These are phyloP conservation scores for Sarocladiaceae sp. DNA, from an alignment of 2,329 filamentous ascomycete genomes.

Conservation along the genomic window DNA sequence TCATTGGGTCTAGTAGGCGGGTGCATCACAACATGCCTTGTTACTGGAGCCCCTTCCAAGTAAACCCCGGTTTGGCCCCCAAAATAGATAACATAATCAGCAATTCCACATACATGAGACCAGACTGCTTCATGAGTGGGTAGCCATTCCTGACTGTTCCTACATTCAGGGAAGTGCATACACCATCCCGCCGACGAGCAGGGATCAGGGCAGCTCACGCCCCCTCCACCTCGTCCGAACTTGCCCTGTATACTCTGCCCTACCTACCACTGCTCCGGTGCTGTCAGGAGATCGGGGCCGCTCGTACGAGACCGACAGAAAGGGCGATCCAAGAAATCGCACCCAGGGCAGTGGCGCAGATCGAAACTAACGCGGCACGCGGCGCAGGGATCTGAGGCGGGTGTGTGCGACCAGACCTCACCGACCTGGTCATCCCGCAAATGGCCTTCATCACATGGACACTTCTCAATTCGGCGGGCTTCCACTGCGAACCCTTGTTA, in stretches of 20 bases:
- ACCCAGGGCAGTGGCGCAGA: conserved; percentile 1
- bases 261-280: conserved; percentile 6
- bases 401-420: background rate
- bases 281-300: background rate
- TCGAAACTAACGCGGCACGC: conserved; percentile 1
- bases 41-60: background rate
- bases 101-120: background rate
- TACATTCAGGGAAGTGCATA: background rate
- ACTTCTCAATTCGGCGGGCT: no score
- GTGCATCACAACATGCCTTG: background rate
- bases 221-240: conserved; percentile 7
- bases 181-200: no score
- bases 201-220: background rate
- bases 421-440: background rate
- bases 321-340: background rate
- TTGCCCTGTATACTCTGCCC: background rate
- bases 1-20: background rate
- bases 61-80: background rate
- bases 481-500: no score
- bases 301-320: background rate
- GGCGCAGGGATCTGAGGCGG: background rate
- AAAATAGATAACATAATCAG: conserved; percentile 7
- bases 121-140: background rate
- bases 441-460: background rate
- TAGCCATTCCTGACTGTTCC: background rate